Conservation (phyloP, 169 alveolate genomes). For the Plasmodium yoelii region DNA sequence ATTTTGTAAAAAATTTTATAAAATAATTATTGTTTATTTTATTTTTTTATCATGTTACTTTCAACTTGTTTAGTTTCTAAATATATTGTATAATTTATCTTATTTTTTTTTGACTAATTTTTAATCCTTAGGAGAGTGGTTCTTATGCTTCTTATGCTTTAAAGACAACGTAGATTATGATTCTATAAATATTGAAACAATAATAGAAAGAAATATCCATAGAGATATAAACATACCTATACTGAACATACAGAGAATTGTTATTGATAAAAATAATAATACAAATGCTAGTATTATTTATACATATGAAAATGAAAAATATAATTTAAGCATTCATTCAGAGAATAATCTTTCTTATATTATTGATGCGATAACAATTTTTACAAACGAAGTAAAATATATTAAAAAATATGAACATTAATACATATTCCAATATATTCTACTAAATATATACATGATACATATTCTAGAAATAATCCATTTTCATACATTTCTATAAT, state of each 20-base stretch:
- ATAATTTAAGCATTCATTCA: slow-evolving; percentile 62
- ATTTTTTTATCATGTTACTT: background rate
- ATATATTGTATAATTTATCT: background rate
- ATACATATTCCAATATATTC: slow-evolving; percentile 1
- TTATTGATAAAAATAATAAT: slow-evolving; percentile 51
- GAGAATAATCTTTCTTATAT: slow-evolving; percentile 49
- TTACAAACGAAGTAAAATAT: slow-evolving; percentile 67
- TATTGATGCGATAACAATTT: slow-evolving; percentile 76
- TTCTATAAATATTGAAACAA: slow-evolving; percentile 62
- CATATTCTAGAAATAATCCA: background rate
- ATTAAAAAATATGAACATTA: background rate
- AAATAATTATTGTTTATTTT: background rate
- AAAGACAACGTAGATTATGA: slow-evolving; percentile 49
- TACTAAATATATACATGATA: background rate
- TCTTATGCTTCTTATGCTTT: slow-evolving; percentile 70
- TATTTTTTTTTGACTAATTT: background rate
- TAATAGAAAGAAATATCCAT: slow-evolving; percentile 73
- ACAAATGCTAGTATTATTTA: slow-evolving; percentile 72
- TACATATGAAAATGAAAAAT: slow-evolving; percentile 60
- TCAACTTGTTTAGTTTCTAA: background rate
- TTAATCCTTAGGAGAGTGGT: slow-evolving; percentile 65
- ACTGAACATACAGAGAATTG: slow-evolving; percentile 60
- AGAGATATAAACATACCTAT: slow-evolving; percentile 74
- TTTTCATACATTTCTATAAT: too few relatives aligned
- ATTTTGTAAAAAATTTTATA: background rate